These are phyloP conservation scores for Trichopus zeylanicus DNA, from an alignment of 116 monocot genomes.

Conservation along the genomic window DNA sequence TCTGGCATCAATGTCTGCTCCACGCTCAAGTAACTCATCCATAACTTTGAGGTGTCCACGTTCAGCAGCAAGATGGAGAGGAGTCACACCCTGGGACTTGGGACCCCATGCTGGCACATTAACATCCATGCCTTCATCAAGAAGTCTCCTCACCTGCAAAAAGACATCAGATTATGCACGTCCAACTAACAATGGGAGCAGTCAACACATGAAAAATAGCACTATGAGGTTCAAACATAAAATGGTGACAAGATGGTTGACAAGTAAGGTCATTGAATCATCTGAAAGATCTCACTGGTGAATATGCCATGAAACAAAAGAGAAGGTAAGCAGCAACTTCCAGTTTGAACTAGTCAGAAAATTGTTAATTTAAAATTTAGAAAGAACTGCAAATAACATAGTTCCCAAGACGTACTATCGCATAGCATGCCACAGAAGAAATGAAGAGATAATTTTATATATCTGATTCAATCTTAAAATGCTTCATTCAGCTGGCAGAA, in stretches of 20 bases:
- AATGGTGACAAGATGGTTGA: too few species aligned
- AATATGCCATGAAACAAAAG: neutral
- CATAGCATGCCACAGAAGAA: neutral
- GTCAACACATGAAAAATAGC: too few species aligned
- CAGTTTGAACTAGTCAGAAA: neutral
- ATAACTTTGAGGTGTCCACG: slow-evolving; percentile 94
- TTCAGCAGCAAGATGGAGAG: slow-evolving; percentile 93
- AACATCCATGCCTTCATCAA: slow-evolving; percentile 82
- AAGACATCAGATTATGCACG: neutral
- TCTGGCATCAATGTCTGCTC: slow-evolving; percentile 94
- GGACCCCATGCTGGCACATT: slow-evolving; percentile 79
- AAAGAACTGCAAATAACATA: neutral
- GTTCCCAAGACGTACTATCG: neutral
- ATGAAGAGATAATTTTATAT: neutral
- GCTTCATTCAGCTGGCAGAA: too few species aligned
- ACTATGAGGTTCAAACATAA: too few species aligned
- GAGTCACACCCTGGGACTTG: slow-evolving; percentile 81
- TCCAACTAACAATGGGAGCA: too few species aligned
- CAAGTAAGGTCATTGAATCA: too few species aligned
- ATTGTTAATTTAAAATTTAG: neutral
- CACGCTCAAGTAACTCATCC: slow-evolving; percentile 86
- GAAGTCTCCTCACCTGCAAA: slow-evolving; percentile 63
- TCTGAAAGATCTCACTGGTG: neutral
- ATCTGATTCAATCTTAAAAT: neutral
- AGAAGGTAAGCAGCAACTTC: too few species aligned